These are phyloP conservation scores for Lachancea quebecensis DNA, from an alignment of 805 yeast genomes.

Conservation along the genomic window DNA sequence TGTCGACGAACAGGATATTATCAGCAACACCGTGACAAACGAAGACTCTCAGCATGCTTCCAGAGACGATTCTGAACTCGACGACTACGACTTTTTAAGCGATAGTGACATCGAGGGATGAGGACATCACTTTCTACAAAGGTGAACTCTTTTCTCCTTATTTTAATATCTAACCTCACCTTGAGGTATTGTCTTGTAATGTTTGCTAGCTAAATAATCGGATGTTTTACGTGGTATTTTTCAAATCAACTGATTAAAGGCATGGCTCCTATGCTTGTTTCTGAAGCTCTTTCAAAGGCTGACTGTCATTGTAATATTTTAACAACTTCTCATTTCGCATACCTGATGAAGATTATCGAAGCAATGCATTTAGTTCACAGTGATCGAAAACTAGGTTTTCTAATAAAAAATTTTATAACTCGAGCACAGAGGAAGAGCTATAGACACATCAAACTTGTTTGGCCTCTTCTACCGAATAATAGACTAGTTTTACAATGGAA, in stretches of 20 bases:
- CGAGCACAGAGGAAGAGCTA: too few relatives aligned
- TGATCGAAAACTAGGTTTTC: not conserved
- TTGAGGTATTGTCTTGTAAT: not conserved
- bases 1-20: conserved; percentile 13
- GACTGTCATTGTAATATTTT: too few relatives aligned
- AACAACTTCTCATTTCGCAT: too few relatives aligned
- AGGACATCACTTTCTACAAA: not conserved
- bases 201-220: not conserved
- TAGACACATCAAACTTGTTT: too few relatives aligned
- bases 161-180: too few relatives aligned
- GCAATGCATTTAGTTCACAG: not conserved
- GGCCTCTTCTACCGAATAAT: too few relatives aligned
- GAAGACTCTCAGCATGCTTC: conserved; percentile 9
- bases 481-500: conserved; percentile 25
- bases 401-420: conserved; percentile 4
- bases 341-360: not conserved
- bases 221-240: not conserved
- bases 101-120: conserved; percentile 17
- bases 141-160: too few relatives aligned
- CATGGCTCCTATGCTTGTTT: too few relatives aligned
- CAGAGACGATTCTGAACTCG: conserved; percentile 12
- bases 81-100: conserved; percentile 24
- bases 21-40: conserved; percentile 18
- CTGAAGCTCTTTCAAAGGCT: too few relatives aligned
- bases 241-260: too few relatives aligned